A percentile compares a stretch with the other conserved stretches of the same genome.
These are phyloP conservation scores for Malbranchea cinnamomea DNA, from an alignment of 2,329 filamentous ascomycete genomes.

Conservation along the genomic window DNA sequence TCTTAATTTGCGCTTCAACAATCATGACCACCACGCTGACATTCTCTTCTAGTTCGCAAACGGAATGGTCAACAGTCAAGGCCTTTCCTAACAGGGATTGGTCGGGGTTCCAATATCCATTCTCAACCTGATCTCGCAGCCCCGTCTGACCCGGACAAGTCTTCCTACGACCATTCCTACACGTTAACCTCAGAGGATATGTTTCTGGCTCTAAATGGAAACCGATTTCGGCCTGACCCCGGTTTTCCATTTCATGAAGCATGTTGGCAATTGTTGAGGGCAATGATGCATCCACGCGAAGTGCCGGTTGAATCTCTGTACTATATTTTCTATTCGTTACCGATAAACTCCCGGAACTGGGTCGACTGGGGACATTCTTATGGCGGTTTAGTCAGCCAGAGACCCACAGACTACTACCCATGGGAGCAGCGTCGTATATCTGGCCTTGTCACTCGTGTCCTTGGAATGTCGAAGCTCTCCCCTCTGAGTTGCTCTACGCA, in stretches of 20 bases:
- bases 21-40: slow-evolving; percentile 3
- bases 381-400: slow-evolving; percentile 8
- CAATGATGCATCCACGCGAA: slow-evolving; percentile 7
- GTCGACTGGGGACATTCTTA: slow-evolving; percentile 12
- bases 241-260: slow-evolving; percentile 12
- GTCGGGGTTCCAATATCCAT: slow-evolving; percentile 5
- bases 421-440: slow-evolving; percentile 10
- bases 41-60: slow-evolving; percentile 8
- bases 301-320: slow-evolving; percentile 11
- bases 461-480: slow-evolving; percentile 5
- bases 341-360: slow-evolving; percentile 5
- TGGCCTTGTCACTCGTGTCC: slow-evolving; percentile 3
- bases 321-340: slow-evolving; percentile 12
- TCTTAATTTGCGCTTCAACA: no score
- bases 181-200: slow-evolving; percentile 6
- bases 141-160: slow-evolving; percentile 5
- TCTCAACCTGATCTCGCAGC: slow-evolving; percentile 4
- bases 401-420: slow-evolving; percentile 5
- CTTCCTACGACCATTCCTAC: slow-evolving; percentile 7
- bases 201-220: slow-evolving; percentile 7
- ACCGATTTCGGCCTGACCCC: slow-evolving; percentile 4
- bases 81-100: slow-evolving; percentile 12
- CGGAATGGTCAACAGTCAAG: slow-evolving; percentile 5
- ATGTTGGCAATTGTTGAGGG: slow-evolving; percentile 12
- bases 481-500: slow-evolving; percentile 5